Evolutionary conservation across 257 asterid genomes (phyloP).

Genomic region (Jacaranda mimosifolia): DNA sequence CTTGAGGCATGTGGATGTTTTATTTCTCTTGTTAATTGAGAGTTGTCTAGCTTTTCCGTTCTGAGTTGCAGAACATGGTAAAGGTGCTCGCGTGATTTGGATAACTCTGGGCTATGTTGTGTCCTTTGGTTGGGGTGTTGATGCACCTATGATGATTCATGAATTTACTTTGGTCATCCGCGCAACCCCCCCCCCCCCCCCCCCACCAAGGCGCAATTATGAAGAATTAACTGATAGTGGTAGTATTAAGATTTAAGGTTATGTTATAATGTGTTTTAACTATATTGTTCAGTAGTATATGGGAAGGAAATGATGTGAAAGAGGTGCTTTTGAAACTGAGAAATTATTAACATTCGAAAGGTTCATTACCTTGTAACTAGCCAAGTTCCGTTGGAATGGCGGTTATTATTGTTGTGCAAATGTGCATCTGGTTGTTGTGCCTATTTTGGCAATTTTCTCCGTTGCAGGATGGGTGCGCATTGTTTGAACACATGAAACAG

Average conservation of each 20-base stretch:
- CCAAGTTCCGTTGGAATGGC: too few relatives aligned
- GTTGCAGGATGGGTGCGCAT: too few relatives aligned
- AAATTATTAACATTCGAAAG: too few relatives aligned
- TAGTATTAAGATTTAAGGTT: background rate
- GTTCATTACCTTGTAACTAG: too few relatives aligned
- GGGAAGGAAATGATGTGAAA: background rate
- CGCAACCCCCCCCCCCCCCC: too few relatives aligned
- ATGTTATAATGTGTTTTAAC: background rate
- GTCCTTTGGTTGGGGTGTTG: background rate
- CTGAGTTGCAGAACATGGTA: background rate
- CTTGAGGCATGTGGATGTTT: background rate
- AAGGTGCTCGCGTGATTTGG: background rate
- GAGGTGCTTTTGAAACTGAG: background rate
- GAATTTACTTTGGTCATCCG: too few relatives aligned
- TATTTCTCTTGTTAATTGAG: background rate
- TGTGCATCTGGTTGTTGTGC: too few relatives aligned
- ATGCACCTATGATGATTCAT: background rate
- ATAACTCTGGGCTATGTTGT: background rate
- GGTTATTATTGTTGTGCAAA: too few relatives aligned
- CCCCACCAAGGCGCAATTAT: too few relatives aligned
- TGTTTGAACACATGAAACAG: too few relatives aligned
- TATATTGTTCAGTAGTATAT: background rate
- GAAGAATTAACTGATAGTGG: background rate
- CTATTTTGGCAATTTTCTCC: too few relatives aligned
- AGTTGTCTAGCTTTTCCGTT: background rate